These are phyloP conservation scores for Colletotrichum melonis DNA, from an alignment of 2,329 filamentous ascomycete genomes.

Conservation along the genomic window DNA sequence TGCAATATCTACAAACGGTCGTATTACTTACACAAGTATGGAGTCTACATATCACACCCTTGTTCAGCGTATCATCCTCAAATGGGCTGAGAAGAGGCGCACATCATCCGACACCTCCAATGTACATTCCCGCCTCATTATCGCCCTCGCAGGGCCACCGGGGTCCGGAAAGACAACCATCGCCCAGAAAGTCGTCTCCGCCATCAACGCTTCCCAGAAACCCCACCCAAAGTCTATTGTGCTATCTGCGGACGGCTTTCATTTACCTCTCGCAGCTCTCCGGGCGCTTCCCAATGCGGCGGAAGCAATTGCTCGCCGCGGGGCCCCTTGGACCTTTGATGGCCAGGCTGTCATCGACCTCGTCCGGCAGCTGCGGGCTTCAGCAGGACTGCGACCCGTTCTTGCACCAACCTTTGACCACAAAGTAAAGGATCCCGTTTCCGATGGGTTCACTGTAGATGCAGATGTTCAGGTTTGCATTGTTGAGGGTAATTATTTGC, in stretches of 20 bases:
- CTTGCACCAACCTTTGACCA: conserved; percentile 61
- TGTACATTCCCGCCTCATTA: conserved; percentile 38
- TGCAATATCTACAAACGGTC: neutral
- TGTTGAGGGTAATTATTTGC: conserved; percentile 63
- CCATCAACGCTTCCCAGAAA: conserved; percentile 2
- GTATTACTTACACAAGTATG: conserved; percentile 32
- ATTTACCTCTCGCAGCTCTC: conserved; percentile 40
- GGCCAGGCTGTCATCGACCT: conserved; percentile 39
- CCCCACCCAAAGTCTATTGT: conserved; percentile 19
- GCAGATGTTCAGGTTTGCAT: conserved; percentile 41
- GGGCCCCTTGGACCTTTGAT: conserved; percentile 47
- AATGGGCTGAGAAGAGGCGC: conserved; percentile 38
- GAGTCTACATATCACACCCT: conserved; percentile 41
- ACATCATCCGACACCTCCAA: neutral
- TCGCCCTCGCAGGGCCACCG: conserved; percentile 46
- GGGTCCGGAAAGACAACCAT: conserved; percentile 46
- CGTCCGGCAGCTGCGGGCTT: conserved; percentile 37
- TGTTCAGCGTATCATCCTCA: conserved; percentile 36
- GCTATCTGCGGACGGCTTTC: conserved; percentile 44
- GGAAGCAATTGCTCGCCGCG: conserved; percentile 42
- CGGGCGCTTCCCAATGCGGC: conserved; percentile 38
- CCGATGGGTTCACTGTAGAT: neutral
- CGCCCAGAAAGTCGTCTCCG: conserved; percentile 38
- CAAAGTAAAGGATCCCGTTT: conserved; percentile 58
- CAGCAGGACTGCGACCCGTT: conserved; percentile 36